These are phyloP conservation scores for Trichosporon sp. DNA, from an alignment of 1,284 basidiomycete genomes.

Conservation along the genomic window DNA sequence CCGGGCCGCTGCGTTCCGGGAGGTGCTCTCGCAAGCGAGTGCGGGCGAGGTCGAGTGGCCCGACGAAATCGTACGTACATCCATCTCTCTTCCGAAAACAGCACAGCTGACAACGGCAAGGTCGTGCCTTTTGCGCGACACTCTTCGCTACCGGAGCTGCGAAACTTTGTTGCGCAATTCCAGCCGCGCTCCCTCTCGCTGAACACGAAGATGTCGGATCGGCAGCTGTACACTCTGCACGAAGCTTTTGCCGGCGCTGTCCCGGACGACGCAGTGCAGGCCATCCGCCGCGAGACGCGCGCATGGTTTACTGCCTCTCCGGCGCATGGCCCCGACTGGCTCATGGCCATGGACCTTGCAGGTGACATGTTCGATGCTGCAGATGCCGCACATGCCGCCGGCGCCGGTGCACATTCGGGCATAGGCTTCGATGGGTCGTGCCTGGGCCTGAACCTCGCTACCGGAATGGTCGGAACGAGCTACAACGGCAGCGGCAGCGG, in stretches of 20 bases:
- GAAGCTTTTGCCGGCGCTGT: conserved; percentile 59
- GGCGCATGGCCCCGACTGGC: neutral
- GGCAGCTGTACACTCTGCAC: conserved; percentile 27
- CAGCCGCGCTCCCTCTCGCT: conserved; percentile 66
- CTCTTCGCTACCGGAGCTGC: conserved; percentile 76
- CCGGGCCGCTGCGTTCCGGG: conserved; percentile 19
- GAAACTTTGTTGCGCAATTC: conserved; percentile 70
- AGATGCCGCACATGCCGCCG: neutral
- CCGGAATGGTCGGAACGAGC: neutral
- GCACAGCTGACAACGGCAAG: too few species aligned
- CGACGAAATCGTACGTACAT: conserved; percentile 32
- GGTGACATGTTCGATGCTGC: neutral
- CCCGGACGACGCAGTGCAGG: conserved; percentile 28
- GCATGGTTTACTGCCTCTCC: neutral
- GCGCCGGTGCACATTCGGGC: too few species aligned
- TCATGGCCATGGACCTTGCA: neutral
- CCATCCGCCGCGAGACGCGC: neutral
- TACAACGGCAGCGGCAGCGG: neutral
- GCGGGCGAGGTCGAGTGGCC: conserved; percentile 35
- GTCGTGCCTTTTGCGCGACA: conserved; percentile 77
- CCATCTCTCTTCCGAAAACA: too few species aligned
- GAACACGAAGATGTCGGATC: conserved; percentile 60
- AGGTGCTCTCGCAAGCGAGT: conserved; percentile 24
- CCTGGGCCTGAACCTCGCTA: neutral
- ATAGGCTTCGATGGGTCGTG: too few species aligned